Percentiles rank a stretch among this genome's conserved stretches.
Evolutionary conservation across 805 yeast species (phyloP).

Genomic region (Starmera dryadoides): DNA sequence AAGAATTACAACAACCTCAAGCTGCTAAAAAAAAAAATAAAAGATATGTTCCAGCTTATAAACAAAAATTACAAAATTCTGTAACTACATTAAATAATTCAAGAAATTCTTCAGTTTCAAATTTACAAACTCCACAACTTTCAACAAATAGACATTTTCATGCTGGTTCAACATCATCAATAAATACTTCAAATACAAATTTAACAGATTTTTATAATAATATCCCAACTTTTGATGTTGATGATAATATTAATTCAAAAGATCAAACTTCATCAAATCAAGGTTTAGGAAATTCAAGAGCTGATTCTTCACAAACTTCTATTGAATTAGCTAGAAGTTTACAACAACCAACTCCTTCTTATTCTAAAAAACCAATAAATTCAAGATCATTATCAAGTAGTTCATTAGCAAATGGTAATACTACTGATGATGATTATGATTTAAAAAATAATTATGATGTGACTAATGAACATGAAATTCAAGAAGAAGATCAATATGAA

Average conservation of each 20-base stretch:
- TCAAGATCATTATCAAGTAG: conserved; percentile 9
- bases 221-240: conserved; percentile 17
- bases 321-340: conserved; percentile 17
- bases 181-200: conserved; percentile 16
- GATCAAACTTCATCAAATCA: too few relatives aligned
- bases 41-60: conserved; percentile 31
- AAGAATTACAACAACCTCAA: conserved; percentile 1
- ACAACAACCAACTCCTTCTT: conserved; percentile 20
- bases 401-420: background rate
- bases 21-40: conserved; percentile 3
- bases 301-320: conserved; percentile 5
- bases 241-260: conserved; percentile 18
- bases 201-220: conserved; percentile 19
- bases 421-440: conserved; percentile 17
- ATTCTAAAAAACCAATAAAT: conserved; percentile 8
- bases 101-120: conserved; percentile 15
- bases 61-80: conserved; percentile 24
- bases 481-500: conserved; percentile 38
- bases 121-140: conserved; percentile 12
- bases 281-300: too few relatives aligned
- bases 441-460: conserved; percentile 26
- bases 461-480: conserved; percentile 23
- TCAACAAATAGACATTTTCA: conserved; percentile 8
- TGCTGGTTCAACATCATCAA: conserved; percentile 15
- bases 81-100: conserved; percentile 14